Base-by-base conservation (phyloP, 768 basidiomycete genomes). In the Floccularia luteovirens region DNA sequence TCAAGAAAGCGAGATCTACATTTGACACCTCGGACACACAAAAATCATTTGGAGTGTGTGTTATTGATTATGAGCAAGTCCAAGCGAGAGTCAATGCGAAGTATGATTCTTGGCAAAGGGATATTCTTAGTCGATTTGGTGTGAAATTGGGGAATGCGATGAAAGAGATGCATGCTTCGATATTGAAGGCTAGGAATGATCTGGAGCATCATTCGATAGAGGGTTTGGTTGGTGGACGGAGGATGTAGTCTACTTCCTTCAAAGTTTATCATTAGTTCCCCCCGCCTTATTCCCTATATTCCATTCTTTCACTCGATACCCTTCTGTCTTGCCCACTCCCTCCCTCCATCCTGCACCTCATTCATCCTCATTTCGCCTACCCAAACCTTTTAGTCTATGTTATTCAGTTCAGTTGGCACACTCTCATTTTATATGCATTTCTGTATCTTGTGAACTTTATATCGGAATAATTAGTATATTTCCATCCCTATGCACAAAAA, bases 1-100 rank as follows among this genome's bases (percentile, higher is more conserved):
- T 98, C 70, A 94, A 94, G 64, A 91, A 94, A 59, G 82, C 92
- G 11, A 82, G 94, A 0, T 80, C 91, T 39, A 97, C 92, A 13
- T 98, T 99, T 55, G 96, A 99, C 61, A 98, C 90, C 14, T 87
- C 90, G 20, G 96, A 96, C 51, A 93, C 90, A 6, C 82, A 85
- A 52, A 90, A 85, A 48, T 77, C 77, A 34, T 96, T 98, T 55
- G 92, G 93, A 1, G 87, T 93, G 7, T 92, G 90, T 54, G 77
- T 93, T 31, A 84, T 99, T 52, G 90, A 97, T 61, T 99, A 97
- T 60, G 94, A 98, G 59, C 93, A 94, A 60, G 96, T 97, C 20
- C 96, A 99, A 62, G 77, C 89, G 32, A 77, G 93, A 49, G 96
- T 99, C 53, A 97, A 97, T 60, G 90, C 93, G 44, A 98, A 97